Evolutionary conservation across 225 moss, liverwort and hornwort species (phyloP).

Genomic region (Straminergon stramineum): DNA sequence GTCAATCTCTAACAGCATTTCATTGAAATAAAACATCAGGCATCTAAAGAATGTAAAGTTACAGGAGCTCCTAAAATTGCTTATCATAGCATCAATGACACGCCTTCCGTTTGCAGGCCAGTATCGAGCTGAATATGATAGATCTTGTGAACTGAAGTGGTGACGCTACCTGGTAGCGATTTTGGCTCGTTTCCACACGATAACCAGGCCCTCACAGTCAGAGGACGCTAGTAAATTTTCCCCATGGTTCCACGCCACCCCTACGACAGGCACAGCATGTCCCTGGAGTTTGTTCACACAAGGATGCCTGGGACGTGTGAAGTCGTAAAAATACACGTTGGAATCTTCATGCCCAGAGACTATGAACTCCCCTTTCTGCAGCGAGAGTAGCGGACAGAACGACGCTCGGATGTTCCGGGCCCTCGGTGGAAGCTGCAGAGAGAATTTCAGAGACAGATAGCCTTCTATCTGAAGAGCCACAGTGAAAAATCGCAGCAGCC

Average conservation of each 20-base stretch:
- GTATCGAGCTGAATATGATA: background rate
- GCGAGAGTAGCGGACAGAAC: slow-evolving; percentile 87
- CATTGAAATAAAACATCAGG: background rate
- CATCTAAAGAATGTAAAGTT: background rate
- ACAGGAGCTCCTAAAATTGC: background rate
- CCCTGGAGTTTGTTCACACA: slow-evolving; percentile 99
- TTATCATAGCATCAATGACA: background rate
- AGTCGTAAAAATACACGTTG: slow-evolving; percentile 94
- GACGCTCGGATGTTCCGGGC: slow-evolving; percentile 89
- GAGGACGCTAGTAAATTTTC: slow-evolving; percentile 89
- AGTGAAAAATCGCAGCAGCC: slow-evolving; percentile 90
- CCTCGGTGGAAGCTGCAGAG: slow-evolving; percentile 72
- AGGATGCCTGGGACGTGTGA: slow-evolving; percentile 82
- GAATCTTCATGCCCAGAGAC: slow-evolving; percentile 94
- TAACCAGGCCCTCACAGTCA: slow-evolving; percentile 92
- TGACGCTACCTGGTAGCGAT: slow-evolving; percentile 11
- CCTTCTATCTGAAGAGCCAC: slow-evolving; percentile 88
- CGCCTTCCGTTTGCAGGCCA: background rate
- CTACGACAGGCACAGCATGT: slow-evolving; percentile 84
- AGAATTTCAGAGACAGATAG: slow-evolving; percentile 78
- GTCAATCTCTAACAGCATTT: background rate
- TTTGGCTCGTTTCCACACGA: slow-evolving; percentile 86
- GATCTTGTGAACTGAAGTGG: background rate
- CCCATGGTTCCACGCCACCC: slow-evolving; percentile 95
- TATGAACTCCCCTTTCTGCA: slow-evolving; percentile 90